Evolutionary conservation across 116 monocot species (phyloP), one percentile per base, ranked within the genome.

Genomic region (Posidonia oceanica): DNA sequence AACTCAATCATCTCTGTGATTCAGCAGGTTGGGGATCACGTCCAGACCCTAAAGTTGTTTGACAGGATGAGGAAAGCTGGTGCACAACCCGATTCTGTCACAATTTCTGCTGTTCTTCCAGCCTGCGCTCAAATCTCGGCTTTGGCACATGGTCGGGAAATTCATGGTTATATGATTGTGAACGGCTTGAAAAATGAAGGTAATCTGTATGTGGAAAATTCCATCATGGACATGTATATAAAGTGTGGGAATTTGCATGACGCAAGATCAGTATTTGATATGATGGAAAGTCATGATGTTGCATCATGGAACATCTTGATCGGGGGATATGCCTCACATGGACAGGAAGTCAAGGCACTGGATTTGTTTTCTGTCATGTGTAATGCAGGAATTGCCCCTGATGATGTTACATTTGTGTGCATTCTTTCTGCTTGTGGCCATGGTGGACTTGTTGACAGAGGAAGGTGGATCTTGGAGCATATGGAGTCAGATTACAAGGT

Each of bases 261-360:
- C n/a, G 89, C 86, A 0, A 64, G 65, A 14, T 39, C 14, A 8
- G 54, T 89, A 14, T 93, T 88, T 53, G 77, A 84, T 8, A 20
- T 29, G 29, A 84, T 87, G 87, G 74, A 38, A 7, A 39, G 16
- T 0, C 69, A 29, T 0, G 93, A 89, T 40, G 63, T 63, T 12
- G 86, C 84, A 10, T 88, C 89, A 3, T 93, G 93, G 93, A 93
- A 93, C 75, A 89, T 86, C 48, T 74, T 93, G 57, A 93, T 93
- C n/a, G 79, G 79, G 17, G 84, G 77, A 0, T 83, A 81, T 42
- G 89, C 86, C 0, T 56, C 82, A 0, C 81, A 92, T 68, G 89
- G 89, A 5, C 61, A 37, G 14, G 89, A 68, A 1, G 10, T 7
- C 11, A 82, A 84, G 58, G 81, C 84, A 3, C 56, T 88, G n/a